phyloP scores from a whole-genome alignment of 805 yeast species.

The Metschnikowia noctiluminum region DNA sequence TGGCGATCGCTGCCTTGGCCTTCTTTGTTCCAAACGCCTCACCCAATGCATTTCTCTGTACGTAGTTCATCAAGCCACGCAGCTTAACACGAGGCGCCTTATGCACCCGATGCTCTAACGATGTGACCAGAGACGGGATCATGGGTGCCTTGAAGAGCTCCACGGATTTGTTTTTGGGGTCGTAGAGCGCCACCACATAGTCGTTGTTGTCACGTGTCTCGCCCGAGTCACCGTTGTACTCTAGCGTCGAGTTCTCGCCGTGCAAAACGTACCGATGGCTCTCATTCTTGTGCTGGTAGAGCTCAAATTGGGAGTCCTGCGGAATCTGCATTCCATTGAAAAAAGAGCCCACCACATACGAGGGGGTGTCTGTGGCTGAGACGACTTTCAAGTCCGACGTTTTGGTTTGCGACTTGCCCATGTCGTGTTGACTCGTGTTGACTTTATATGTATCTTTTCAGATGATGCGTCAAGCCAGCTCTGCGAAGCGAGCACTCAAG shows the following conservation, averaged over 20 bases:
- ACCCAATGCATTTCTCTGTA: slow-evolving; percentile 82
- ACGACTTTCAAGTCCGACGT: slow-evolving; percentile 41
- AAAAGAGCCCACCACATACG: slow-evolving; percentile 63
- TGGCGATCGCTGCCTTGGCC: slow-evolving; percentile 86
- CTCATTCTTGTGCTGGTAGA: slow-evolving; percentile 49
- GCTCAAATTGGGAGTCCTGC: slow-evolving; percentile 53
- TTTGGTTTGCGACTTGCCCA: slow-evolving; percentile 32
- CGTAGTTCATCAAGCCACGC: slow-evolving; percentile 44
- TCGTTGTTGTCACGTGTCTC: slow-evolving; percentile 35
- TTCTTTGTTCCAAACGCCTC: slow-evolving; percentile 96
- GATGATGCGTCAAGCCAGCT: neutral
- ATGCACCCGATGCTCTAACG: slow-evolving; percentile 54
- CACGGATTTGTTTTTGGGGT: slow-evolving; percentile 59
- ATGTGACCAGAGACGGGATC: slow-evolving; percentile 57
- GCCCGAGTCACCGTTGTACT: slow-evolving; percentile 58
- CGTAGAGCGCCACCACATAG: slow-evolving; percentile 77
- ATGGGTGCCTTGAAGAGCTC: slow-evolving; percentile 64
- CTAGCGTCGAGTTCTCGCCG: slow-evolving; percentile 73
- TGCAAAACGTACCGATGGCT: slow-evolving; percentile 52
- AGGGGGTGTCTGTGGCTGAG: slow-evolving; percentile 41
- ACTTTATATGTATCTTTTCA: neutral
- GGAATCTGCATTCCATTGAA: slow-evolving; percentile 75
- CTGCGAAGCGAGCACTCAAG: neutral
- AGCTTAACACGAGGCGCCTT: slow-evolving; percentile 66
- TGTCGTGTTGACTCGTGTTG: neutral